Evolutionary conservation across 371 early-diverging fungal genomes (phyloP), one percentile per base, ranked within the genome.

Genomic region (Apophysomyces sp.): DNA sequence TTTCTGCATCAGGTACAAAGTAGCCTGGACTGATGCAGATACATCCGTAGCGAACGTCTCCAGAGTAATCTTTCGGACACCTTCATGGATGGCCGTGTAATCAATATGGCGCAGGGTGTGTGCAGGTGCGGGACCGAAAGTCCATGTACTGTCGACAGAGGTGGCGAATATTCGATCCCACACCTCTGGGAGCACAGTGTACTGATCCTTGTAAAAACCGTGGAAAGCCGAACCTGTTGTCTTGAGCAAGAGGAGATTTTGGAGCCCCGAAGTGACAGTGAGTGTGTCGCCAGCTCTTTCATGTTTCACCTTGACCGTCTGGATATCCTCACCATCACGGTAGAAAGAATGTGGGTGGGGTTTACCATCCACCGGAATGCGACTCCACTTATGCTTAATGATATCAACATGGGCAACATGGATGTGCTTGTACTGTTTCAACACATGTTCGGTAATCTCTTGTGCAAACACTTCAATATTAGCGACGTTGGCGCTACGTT

Each of bases 121-220:
- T 16, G 67, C 52, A 11, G 72, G 55, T 32, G 72, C 65, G 57
- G 80, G 58, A 18, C 61, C 62, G 69, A 82, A 89, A 39, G 77
- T 83, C 90, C 92, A 94, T 61, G 68, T 82, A 73, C 85, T 77
- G 73, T 89, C 86, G 29, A 94, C 86, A 49, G 81, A 71, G 57
- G 94, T 94, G 29, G 92, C 90, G 62, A 94, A 83, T 68, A 94
- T 84, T 67, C 94, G 90, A 69, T 94, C 94, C 71, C 86, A 81
- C 58, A 86, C 83, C 49, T 89, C 90, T 8, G 83, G 83, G 58
- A 94, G 78, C 18, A 91, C 90, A 57, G 92, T 86, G 73, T 87
- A 88, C 69, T 92, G 83, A 71, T 91, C 92, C 62, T 77, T 79
- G 72, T 87, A 83, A 76, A 89, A 94, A 61, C 86, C 77, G 60